A percentile compares a stretch with the other conserved stretches of the same genome.
Conservation (phyloP, 2,329 filamentous ascomycete species). For the Paecilomyces sp. region DNA sequence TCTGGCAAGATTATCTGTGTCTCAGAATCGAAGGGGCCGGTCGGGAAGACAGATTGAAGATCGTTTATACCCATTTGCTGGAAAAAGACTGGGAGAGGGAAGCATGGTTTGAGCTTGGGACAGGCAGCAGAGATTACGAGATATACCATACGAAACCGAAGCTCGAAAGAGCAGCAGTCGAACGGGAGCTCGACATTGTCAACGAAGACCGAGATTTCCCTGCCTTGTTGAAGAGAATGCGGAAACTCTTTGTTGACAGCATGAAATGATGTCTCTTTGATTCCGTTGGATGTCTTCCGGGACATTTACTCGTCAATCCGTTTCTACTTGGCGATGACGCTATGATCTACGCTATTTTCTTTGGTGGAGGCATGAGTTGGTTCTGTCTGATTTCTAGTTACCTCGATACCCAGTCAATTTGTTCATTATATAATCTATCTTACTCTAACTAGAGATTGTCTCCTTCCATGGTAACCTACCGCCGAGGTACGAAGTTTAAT, state of each 20-base stretch:
- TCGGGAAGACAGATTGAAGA: constrained; percentile 76
- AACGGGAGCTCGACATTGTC: constrained; percentile 48
- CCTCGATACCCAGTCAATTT: neutral
- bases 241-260: constrained; percentile 50
- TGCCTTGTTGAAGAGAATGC: constrained; percentile 56
- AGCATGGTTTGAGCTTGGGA: constrained; percentile 88
- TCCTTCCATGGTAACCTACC: neutral
- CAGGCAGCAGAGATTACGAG: constrained; percentile 73
- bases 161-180: constrained; percentile 48
- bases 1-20: constrained; percentile 90
- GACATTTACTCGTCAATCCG: no score
- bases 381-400: neutral
- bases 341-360: neutral
- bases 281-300: neutral
- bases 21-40: constrained; percentile 85
- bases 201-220: constrained; percentile 56
- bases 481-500: no score
- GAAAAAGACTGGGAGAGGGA: constrained; percentile 83
- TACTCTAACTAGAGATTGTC: neutral
- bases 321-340: neutral
- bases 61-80: constrained; percentile 80
- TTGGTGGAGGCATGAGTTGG: neutral
- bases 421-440: neutral
- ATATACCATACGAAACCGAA: constrained; percentile 71
- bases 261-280: constrained; percentile 37